phyloP scores from a whole-genome alignment of 768 basidiomycete genomes.

The Lentinus brumalis region DNA sequence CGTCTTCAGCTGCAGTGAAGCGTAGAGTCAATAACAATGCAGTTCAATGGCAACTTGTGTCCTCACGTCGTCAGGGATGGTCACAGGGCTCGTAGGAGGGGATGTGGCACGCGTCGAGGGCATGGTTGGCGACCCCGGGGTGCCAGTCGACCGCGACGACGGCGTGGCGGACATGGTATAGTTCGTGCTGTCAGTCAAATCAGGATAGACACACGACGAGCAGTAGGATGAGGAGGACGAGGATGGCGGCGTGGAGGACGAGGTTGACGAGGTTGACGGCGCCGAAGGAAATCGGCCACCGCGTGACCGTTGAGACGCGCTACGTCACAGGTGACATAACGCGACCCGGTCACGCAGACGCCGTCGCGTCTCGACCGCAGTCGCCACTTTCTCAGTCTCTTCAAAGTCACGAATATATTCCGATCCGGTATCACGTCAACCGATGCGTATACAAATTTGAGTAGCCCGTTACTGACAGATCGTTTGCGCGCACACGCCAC shows the following conservation, averaged over 20 bases:
- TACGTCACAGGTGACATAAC: constrained; percentile 6
- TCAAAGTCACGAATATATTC: no score
- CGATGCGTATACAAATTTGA: no score
- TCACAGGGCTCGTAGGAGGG: constrained; percentile 11
- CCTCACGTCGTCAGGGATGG: constrained; percentile 11
- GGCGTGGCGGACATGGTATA: constrained; percentile 7
- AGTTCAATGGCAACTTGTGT: neutral
- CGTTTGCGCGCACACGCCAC: no score
- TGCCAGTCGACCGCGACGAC: constrained; percentile 14
- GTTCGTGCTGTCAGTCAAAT: no score
- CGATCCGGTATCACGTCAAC: no score
- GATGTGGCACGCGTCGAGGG: constrained; percentile 20
- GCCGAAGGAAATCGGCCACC: constrained; percentile 5
- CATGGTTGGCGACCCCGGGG: neutral
- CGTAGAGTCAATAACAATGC: neutral
- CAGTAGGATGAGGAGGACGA: neutral
- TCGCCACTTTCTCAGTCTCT: no score
- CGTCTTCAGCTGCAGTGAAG: neutral
- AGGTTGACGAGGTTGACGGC: constrained; percentile 2
- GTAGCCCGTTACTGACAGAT: no score
- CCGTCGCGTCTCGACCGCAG: no score
- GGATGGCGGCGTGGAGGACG: neutral
- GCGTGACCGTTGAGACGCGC: constrained; percentile 7
- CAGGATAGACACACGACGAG: neutral
- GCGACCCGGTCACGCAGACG: neutral